phyloP scores from a whole-genome alignment of 192 early-diverging fungal genomes.

The Ramicandelaber brevisporus region DNA sequence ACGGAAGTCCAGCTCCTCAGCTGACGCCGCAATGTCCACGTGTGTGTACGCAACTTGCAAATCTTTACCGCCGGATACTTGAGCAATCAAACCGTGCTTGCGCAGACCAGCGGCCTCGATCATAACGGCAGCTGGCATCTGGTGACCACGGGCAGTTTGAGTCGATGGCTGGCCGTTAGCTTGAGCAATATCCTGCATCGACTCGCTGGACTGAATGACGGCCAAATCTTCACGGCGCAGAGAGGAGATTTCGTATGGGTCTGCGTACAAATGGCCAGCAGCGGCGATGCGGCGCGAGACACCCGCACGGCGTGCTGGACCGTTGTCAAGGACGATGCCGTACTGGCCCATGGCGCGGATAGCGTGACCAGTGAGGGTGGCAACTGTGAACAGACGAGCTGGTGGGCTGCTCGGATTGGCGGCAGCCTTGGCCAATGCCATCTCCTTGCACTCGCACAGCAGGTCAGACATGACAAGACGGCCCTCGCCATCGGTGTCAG shows the following conservation, averaged over 20 bases:
- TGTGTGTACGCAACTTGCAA: conserved; percentile 56
- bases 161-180: conserved; percentile 47
- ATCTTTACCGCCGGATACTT: no score
- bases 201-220: conserved; percentile 28
- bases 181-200: conserved; percentile 61
- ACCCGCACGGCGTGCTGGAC: conserved; percentile 31
- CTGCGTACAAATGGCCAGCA: conserved; percentile 40
- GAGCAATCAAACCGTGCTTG: conserved; percentile 34
- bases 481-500: conserved; percentile 79
- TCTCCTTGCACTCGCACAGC: conserved; percentile 45
- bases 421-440: conserved; percentile 27
- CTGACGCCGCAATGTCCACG: conserved; percentile 59
- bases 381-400: conserved; percentile 45
- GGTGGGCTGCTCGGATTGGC: conserved; percentile 5
- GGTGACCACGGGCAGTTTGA: conserved; percentile 53
- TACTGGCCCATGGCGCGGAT: conserved; percentile 53
- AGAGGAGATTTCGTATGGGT: conserved; percentile 59
- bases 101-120: conserved; percentile 48
- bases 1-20: no score
- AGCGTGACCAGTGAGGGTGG: conserved; percentile 69
- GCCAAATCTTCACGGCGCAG: conserved; percentile 55
- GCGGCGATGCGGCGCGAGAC: conserved; percentile 31
- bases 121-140: conserved; percentile 69
- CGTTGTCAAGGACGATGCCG: conserved; percentile 50
- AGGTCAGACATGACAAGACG: conserved; percentile 72